A percentile compares a stretch with the other conserved stretches of the same genome.
phyloP scores from a whole-genome alignment of 305 asterid genomes.

The Fraxinus baroniana region DNA sequence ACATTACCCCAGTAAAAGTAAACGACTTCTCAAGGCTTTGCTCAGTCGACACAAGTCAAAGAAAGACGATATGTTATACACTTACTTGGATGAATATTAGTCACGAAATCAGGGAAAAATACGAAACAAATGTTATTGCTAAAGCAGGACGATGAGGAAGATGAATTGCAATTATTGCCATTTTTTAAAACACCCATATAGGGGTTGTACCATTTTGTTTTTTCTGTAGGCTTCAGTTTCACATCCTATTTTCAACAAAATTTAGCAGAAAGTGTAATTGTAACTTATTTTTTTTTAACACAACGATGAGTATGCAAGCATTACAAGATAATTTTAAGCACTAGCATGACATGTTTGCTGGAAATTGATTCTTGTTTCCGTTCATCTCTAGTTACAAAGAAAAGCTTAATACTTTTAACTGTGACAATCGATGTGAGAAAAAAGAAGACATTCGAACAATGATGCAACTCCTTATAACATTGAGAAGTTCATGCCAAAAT shows the following conservation, averaged over 20 bases:
- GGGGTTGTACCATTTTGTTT: slow-evolving; percentile 26
- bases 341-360: neutral
- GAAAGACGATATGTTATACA: slow-evolving; percentile 80
- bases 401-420: neutral
- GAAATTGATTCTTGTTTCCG: neutral
- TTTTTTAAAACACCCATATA: neutral
- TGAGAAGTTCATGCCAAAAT: slow-evolving; percentile 19
- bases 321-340: neutral
- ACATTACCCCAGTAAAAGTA: slow-evolving; percentile 72
- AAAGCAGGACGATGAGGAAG: neutral
- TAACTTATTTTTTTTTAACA: slow-evolving; percentile 31
- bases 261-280: slow-evolving; percentile 18
- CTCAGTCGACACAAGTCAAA: slow-evolving; percentile 85
- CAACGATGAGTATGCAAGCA: slow-evolving; percentile 25
- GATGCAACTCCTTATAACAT: neutral
- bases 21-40: slow-evolving; percentile 80
- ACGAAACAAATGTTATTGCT: neutral
- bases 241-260: neutral
- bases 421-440: neutral
- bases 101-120: slow-evolving; percentile 11
- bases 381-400: neutral
- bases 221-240: slow-evolving; percentile 20
- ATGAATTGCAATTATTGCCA: neutral
- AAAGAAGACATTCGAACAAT: neutral
- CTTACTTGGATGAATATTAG: slow-evolving; percentile 84